Percentiles rank a stretch among this genome's conserved stretches.
These are phyloP conservation scores for Raphidocelis subcapitata DNA, from an alignment of 139 green algal species.

Conservation along the genomic window DNA sequence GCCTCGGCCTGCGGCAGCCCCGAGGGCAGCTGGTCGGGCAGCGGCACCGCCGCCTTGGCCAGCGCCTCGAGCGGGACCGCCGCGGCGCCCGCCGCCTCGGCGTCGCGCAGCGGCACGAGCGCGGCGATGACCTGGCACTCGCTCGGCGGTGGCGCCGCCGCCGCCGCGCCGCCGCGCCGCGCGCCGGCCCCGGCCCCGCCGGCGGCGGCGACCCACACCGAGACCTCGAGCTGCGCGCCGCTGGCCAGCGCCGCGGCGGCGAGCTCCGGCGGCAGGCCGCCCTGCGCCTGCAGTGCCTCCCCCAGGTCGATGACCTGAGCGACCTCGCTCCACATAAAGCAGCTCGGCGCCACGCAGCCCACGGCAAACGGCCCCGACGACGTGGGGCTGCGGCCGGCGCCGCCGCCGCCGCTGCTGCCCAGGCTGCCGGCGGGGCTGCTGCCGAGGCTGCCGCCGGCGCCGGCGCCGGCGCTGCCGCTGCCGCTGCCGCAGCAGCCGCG, in stretches of 20 bases:
- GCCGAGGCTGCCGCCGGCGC: background rate
- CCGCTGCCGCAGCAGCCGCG: background rate
- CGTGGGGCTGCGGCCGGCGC: background rate
- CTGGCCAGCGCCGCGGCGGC: background rate
- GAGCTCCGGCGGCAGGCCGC: constrained; percentile 2
- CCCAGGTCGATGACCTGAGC: constrained; percentile 10
- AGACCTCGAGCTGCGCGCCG: constrained; percentile 7
- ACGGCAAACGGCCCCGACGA: constrained; percentile 15
- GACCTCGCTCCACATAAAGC: constrained; percentile 4
- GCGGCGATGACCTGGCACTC: too few species aligned
- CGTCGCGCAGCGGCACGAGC: too few species aligned
- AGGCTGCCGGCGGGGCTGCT: background rate
- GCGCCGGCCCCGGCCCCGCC: background rate
- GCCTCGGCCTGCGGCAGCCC: too few species aligned
- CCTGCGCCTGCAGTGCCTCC: constrained; percentile 1
- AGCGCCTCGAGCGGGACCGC: too few species aligned
- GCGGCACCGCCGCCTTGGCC: too few species aligned
- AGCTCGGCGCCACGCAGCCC: constrained; percentile 12
- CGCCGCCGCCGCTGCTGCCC: constrained; percentile 1
- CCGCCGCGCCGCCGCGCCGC: too few species aligned
- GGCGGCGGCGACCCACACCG: constrained; percentile 8
- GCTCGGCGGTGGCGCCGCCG: too few species aligned
- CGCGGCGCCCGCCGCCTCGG: too few species aligned
- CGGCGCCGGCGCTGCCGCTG: background rate
- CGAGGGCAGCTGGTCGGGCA: too few species aligned